Evolutionary conservation across 306 rosid species (phyloP).

Genomic region (Begonia fuchsioides): DNA sequence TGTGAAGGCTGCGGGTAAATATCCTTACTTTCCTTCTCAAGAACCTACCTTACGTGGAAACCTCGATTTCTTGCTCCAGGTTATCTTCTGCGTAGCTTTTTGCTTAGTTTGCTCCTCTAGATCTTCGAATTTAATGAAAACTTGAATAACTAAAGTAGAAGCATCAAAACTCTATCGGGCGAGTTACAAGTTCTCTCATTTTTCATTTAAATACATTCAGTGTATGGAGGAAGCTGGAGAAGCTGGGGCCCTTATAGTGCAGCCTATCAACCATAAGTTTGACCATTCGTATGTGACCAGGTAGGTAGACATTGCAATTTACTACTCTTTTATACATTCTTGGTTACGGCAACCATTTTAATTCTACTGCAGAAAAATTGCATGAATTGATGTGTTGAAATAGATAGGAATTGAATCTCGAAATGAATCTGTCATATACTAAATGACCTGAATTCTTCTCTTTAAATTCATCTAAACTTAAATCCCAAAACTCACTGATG

Average conservation of each 20-base stretch:
- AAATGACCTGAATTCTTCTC: no score
- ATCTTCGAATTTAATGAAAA: not conserved
- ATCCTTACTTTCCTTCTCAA: constrained; percentile 67
- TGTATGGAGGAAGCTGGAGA: constrained; percentile 83
- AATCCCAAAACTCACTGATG: no score
- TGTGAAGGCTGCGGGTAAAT: constrained; percentile 45
- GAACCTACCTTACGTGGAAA: constrained; percentile 60
- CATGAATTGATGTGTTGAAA: no score
- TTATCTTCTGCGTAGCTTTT: constrained; percentile 7
- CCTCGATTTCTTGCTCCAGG: constrained; percentile 63
- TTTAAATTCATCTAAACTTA: no score
- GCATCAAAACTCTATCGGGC: no score
- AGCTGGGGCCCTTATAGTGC: constrained; percentile 79
- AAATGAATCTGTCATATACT: no score
- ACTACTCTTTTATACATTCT: no score
- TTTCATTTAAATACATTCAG: constrained; percentile 13
- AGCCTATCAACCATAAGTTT: constrained; percentile 81
- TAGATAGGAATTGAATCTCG: no score
- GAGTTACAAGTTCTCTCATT: not conserved
- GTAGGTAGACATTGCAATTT: constrained; percentile 13
- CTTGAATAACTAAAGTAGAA: not conserved
- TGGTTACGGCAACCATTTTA: no score
- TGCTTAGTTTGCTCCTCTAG: not conserved
- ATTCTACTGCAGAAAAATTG: no score
- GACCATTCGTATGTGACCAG: constrained; percentile 84